Base-by-base conservation (phyloP, 2,329 filamentous ascomycete species). In the Arthrobotrys megalospora region DNA sequence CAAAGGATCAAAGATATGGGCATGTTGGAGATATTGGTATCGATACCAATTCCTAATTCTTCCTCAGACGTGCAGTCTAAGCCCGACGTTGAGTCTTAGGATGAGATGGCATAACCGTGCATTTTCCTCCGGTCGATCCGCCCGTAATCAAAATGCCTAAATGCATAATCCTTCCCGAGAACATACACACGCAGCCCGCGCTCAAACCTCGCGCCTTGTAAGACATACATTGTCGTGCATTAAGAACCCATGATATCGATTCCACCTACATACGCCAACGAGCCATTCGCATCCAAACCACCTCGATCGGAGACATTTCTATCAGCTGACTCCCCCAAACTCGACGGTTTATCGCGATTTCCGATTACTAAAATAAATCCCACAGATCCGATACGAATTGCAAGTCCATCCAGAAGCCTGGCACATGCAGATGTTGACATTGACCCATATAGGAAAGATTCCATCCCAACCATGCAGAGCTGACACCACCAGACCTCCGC, bases 401-500 rank as follows among this genome's bases (percentile, higher is more conserved):
- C 55, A n/a, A 34, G n/a, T 38, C 12, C 36, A 21, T 12, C 16
- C 53, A 34, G 4, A 41, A 58, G n/a, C 32, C 52, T 38, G 52
- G 55, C 55, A 41, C 55, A 60, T 60, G 55, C 55, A 60, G 55
- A 60, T 7, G 34, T 43, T n/a, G 34, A 52, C 14, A n/a, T 62
- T 52, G 55, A 41, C 34, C 66, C 53, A 50, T 34, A 43, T 62
- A 28, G 66, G 19, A 47, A 50, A n/a, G 65, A 34, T 21, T 43
- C 55, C 55, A 60, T 60, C 55, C 36, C 52, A 24, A 58, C 62
- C 43, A 65, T 73, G 69, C 69, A 73, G 41, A 73, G 69, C 69
- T 73, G 69, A 73, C 69, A 73, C 69, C 69, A 73, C 60, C 47
- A 41, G 52, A 62, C 58, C 58, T 53, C 38, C 53, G 34, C 66